Conservation (phyloP, 257 asterid genomes). For the Solanum stenotomum region DNA sequence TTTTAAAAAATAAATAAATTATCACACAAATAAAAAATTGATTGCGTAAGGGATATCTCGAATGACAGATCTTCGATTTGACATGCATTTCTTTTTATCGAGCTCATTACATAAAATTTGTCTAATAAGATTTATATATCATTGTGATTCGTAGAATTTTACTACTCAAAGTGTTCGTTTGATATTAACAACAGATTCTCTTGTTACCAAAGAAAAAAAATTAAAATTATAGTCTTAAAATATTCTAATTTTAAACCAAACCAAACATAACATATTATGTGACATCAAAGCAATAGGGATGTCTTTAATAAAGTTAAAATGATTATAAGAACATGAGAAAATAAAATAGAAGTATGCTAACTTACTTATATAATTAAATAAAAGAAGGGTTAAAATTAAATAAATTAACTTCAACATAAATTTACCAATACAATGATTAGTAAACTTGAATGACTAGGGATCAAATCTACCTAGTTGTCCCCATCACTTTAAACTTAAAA, state of each 20-base stretch:
- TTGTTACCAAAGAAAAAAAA: too few species aligned
- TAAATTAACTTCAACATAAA: neutral
- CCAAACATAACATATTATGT: neutral
- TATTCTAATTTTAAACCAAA: neutral
- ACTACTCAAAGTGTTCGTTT: too few species aligned
- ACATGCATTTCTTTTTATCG: neutral
- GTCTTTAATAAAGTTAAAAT: neutral
- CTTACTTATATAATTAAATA: too few species aligned
- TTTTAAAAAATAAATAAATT: too few species aligned
- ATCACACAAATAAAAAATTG: neutral
- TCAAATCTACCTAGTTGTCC: neutral
- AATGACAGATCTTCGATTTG: neutral
- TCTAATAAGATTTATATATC: fast-evolving
- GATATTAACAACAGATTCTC: neutral
- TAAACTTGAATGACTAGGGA: neutral
- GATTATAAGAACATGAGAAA: neutral
- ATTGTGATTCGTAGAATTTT: too few species aligned
- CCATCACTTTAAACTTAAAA: neutral
- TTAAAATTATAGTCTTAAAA: neutral
- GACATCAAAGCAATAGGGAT: neutral
- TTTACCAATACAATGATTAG: neutral
- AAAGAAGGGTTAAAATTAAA: neutral
- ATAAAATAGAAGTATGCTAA: neutral
- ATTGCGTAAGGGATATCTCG: neutral
- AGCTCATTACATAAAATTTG: neutral